Percentiles rank a stretch among this genome's conserved stretches.
phyloP scores from a whole-genome alignment of 2,329 filamentous ascomycete genomes.

The Hypoxylon sp. region DNA sequence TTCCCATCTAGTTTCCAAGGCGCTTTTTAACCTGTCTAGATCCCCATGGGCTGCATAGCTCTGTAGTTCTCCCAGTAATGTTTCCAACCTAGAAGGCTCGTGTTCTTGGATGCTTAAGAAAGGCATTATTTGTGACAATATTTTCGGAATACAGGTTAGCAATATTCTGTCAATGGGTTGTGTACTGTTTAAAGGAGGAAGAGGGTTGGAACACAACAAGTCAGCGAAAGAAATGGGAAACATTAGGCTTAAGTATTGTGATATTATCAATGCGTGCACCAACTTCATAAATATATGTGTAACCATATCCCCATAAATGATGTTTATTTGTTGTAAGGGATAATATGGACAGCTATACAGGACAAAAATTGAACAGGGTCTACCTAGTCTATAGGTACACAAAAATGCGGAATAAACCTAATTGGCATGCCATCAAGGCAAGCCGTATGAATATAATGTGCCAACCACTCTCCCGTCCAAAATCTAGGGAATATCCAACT shows the following conservation, averaged over 20 bases:
- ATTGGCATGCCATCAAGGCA: neutral
- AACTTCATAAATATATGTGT: neutral
- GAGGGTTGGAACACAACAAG: neutral
- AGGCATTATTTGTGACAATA: neutral
- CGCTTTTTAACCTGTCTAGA: neutral
- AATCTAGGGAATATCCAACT: neutral
- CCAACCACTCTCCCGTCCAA: neutral
- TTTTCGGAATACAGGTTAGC: neutral
- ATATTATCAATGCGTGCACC: neutral
- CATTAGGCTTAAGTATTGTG: neutral
- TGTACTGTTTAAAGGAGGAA: neutral
- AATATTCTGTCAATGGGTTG: neutral
- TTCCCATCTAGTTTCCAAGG: conserved; percentile 8
- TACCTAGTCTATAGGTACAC: conserved; percentile 1
- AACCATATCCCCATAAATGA: neutral
- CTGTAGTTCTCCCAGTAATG: neutral
- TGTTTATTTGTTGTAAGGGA: neutral
- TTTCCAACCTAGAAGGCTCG: neutral
- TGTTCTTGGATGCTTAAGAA: neutral
- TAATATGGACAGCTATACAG: neutral
- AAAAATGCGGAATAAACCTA: neutral
- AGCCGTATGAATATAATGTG: neutral
- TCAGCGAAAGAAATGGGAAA: neutral
- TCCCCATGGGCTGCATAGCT: conserved; percentile 4
- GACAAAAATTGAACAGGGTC: neutral